Evolutionary conservation across 805 yeast genomes (phyloP), one percentile per base, ranked within the genome.

Genomic region (Saccharomycopsis sp.): DNA sequence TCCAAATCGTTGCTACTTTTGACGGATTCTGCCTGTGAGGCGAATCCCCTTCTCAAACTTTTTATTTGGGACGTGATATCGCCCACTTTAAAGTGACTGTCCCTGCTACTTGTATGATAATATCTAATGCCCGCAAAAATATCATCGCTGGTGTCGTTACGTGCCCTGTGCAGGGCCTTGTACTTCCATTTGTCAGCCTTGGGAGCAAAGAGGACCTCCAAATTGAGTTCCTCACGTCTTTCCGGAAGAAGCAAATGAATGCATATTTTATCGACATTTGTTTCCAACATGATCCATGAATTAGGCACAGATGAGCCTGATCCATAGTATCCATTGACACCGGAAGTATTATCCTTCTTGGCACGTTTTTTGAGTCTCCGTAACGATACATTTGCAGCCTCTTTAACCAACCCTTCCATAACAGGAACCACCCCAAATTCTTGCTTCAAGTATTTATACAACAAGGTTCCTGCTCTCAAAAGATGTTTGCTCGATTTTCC

Each of bases 211-310:
- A 90, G 66, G 23, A 78, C 74, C 68, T 90, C 97, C 66, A 91
- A 75, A 65, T 88, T 82, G 62, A 92, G 71, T 58, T 80, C 84
- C 16, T 70, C 67, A 59, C 97, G 76, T 68, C 92, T 80, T 47
- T 82, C 84, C 2, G 77, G 75, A 0, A 96, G 89, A 65, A 91
- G 71, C 16, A 91, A 70, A 70, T 91, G 96, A 34, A 91, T 77
- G 56, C 76, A 79, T 2, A 90, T 79, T 44, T 82, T 81, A 60
- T 84, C 86, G 1, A 80, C 70, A 24, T 77, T 74, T 53, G 89
- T 79, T 64, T 89, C 90, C 52, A 91, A 74, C 79, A 89, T 82
- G 21, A 89, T 82, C 98, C 98, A 91, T 24, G 88, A 80, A 64
- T 89, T 90, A 2, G 83, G 75, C 3, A 75, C 63, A 12, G 73